Evolutionary conservation across 768 basidiomycete genomes (phyloP).

Genomic region (Coprinopsis sp.): DNA sequence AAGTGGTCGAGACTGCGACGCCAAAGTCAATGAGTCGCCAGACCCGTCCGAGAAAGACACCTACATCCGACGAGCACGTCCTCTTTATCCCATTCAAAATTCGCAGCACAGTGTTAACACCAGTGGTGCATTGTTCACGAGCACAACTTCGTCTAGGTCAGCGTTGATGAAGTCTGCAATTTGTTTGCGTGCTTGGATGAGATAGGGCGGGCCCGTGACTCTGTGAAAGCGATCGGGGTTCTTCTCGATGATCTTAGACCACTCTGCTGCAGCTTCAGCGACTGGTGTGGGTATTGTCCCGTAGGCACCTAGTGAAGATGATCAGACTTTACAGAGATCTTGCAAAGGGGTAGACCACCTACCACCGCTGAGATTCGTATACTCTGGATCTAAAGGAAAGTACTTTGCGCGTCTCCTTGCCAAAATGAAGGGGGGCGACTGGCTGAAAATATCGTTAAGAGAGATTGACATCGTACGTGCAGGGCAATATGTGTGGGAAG

Average conservation of each 20-base stretch:
- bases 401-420: conserved; percentile 50
- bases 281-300: conserved; percentile 55
- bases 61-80: conserved; percentile 64
- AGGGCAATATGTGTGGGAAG: too few species aligned
- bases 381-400: conserved; percentile 53
- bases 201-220: conserved; percentile 27
- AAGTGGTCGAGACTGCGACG: conserved; percentile 38
- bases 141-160: conserved; percentile 52
- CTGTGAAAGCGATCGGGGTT: conserved; percentile 56
- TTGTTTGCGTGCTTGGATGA: conserved; percentile 37
- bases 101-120: conserved; percentile 63
- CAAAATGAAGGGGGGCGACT: conserved; percentile 42
- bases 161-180: conserved; percentile 51
- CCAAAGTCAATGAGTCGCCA: neutral
- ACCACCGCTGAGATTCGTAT: conserved; percentile 68
- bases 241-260: conserved; percentile 40
- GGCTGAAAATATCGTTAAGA: conserved; percentile 19
- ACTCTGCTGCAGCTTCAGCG: conserved; percentile 35
- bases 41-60: conserved; percentile 23
- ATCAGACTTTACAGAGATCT: neutral
- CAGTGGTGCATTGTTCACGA: conserved; percentile 62
- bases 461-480: too few species aligned
- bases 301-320: conserved; percentile 43
- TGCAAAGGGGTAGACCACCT: conserved; percentile 5
- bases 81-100: conserved; percentile 61